Evolutionary conservation across 2,329 filamentous ascomycete species (phyloP).

Genomic region (Tolypocladium pustulatum): DNA sequence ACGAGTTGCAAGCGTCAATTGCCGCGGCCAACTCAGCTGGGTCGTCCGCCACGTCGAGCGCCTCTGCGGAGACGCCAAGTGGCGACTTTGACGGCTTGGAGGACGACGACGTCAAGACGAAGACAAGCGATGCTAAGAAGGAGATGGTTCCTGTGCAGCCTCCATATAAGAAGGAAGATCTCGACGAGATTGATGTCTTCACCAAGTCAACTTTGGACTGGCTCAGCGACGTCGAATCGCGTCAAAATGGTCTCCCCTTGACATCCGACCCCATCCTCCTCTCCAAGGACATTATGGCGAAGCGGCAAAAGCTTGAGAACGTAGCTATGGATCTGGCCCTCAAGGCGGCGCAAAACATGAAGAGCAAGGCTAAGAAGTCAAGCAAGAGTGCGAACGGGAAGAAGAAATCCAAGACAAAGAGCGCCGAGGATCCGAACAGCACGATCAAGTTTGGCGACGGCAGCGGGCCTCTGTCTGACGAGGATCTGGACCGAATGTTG

Average conservation of each 20-base stretch:
- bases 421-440: conserved; percentile 22
- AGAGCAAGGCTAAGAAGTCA: conserved; percentile 29
- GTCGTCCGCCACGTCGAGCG: conserved; percentile 20
- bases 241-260: conserved; percentile 58
- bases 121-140: conserved; percentile 26
- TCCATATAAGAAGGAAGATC: conserved; percentile 63
- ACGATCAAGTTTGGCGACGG: conserved; percentile 30
- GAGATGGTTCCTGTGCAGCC: conserved; percentile 45
- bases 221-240: conserved; percentile 60
- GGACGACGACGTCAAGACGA: conserved; percentile 45
- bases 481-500: conserved; percentile 41
- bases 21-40: conserved; percentile 13
- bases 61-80: conserved; percentile 36
- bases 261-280: conserved; percentile 68
- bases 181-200: conserved; percentile 52
- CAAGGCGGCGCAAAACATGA: conserved; percentile 47
- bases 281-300: conserved; percentile 58
- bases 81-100: conserved; percentile 66
- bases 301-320: conserved; percentile 62
- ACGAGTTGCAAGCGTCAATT: conserved; percentile 46
- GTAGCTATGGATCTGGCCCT: conserved; percentile 59
- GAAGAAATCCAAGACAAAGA: conserved; percentile 26
- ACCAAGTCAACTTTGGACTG: conserved; percentile 57
- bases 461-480: conserved; percentile 25
- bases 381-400: conserved; percentile 18